These are phyloP conservation scores for Rhododendron molle DNA, from an alignment of 148 eudicot genomes.

Conservation along the genomic window DNA sequence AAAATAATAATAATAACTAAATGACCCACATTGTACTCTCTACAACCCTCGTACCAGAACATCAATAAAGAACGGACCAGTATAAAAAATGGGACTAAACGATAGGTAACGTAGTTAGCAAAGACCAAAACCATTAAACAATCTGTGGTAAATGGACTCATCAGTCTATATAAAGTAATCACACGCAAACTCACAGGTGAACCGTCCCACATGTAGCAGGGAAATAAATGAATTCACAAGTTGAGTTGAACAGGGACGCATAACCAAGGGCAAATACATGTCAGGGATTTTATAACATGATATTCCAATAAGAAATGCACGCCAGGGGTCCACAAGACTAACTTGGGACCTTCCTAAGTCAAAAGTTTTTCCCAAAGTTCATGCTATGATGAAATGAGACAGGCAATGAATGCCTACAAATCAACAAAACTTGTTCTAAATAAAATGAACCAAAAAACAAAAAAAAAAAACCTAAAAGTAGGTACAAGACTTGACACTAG, in stretches of 20 bases:
- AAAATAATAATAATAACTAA: neutral
- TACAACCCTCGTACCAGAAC: neutral
- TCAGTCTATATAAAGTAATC: neutral
- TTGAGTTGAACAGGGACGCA: neutral
- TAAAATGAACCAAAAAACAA: neutral
- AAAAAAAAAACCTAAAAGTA: neutral
- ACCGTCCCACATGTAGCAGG: neutral
- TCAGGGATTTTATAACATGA: neutral
- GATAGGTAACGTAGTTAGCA: neutral
- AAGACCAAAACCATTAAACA: neutral
- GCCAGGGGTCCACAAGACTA: neutral
- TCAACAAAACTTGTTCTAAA: neutral
- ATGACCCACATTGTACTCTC: neutral
- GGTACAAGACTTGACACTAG: neutral
- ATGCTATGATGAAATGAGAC: neutral
- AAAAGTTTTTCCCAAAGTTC: neutral
- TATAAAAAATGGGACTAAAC: neutral
- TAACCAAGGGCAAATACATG: neutral
- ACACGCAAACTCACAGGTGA: neutral
- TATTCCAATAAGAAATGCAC: neutral
- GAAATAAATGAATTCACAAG: neutral
- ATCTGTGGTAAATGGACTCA: too few species aligned
- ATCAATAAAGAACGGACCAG: neutral
- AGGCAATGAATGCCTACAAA: neutral
- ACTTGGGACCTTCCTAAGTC: neutral